phyloP scores from a whole-genome alignment of 805 yeast genomes.

The Saturnispora kantuleensis region DNA sequence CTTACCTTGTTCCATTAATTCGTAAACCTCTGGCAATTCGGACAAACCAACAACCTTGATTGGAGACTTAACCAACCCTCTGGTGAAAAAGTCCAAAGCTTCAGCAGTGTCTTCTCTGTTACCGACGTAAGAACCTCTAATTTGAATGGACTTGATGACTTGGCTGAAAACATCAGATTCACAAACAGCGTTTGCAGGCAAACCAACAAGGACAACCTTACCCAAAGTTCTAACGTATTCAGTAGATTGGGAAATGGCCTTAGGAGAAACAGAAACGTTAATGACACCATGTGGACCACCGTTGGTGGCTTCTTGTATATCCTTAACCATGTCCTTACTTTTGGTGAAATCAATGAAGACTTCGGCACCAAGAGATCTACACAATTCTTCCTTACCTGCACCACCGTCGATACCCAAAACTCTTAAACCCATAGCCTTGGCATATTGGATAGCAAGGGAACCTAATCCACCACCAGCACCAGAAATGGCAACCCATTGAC shows the following conservation, averaged over 20 bases:
- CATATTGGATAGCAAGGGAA: slow-evolving; percentile 40
- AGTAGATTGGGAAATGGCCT: slow-evolving; percentile 35
- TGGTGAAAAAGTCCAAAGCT: slow-evolving; percentile 44
- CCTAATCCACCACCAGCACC: slow-evolving; percentile 49
- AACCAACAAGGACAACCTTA: slow-evolving; percentile 51
- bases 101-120: slow-evolving; percentile 52
- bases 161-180: slow-evolving; percentile 42
- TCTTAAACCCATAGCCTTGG: slow-evolving; percentile 40
- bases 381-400: slow-evolving; percentile 34
- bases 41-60: slow-evolving; percentile 47
- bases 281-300: slow-evolving; percentile 47
- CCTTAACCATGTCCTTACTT: slow-evolving; percentile 30
- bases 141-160: slow-evolving; percentile 44
- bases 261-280: slow-evolving; percentile 43
- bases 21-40: slow-evolving; percentile 38
- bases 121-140: slow-evolving; percentile 52
- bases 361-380: slow-evolving; percentile 36
- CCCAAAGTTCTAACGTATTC: slow-evolving; percentile 41
- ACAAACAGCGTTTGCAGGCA: slow-evolving; percentile 52
- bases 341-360: slow-evolving; percentile 36
- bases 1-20: slow-evolving; percentile 52
- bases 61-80: slow-evolving; percentile 45
- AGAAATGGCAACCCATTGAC: slow-evolving; percentile 43
- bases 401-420: slow-evolving; percentile 43
- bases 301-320: slow-evolving; percentile 32